These are phyloP conservation scores for Neurospora pannonica DNA, from an alignment of 495 filamentous ascomycete genomes.

Conservation along the genomic window DNA sequence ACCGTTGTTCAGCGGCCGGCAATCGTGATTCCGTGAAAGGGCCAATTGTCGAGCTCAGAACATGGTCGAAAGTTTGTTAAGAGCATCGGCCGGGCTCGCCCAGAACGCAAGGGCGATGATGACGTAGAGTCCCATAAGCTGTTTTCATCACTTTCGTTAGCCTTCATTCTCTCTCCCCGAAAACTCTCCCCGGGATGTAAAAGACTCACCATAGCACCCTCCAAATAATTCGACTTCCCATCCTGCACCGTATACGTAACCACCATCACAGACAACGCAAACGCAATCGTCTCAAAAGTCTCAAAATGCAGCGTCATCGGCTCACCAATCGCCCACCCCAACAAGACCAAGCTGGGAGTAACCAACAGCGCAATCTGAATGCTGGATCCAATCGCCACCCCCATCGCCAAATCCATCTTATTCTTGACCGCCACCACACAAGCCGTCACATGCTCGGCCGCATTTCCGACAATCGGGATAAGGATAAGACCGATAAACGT, in stretches of 20 bases:
- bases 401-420: constrained; percentile 97
- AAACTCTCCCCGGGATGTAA: too few relatives aligned
- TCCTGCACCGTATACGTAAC: constrained; percentile 91
- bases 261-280: constrained; percentile 80
- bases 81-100: constrained; percentile 66
- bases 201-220: constrained; percentile 78
- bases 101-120: constrained; percentile 88
- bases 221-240: constrained; percentile 90
- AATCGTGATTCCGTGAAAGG: too few relatives aligned
- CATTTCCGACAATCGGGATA: constrained; percentile 95
- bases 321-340: constrained; percentile 73
- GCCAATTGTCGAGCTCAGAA: too few relatives aligned
- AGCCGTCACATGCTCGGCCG: constrained; percentile 93
- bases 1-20: too few relatives aligned
- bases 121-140: constrained; percentile 52
- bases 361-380: constrained; percentile 94
- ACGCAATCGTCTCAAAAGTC: constrained; percentile 81
- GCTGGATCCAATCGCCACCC: constrained; percentile 84
- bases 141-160: neutral
- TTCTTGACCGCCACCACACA: constrained; percentile 85
- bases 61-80: constrained; percentile 6
- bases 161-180: neutral
- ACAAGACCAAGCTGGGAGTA: constrained; percentile 80
- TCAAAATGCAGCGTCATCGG: constrained; percentile 91
- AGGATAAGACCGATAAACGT: constrained; percentile 94